A percentile compares a stretch with the other conserved stretches of the same genome.
These are phyloP conservation scores for Pleurotus citrinopileatus DNA, from an alignment of 768 basidiomycete species.

Conservation along the genomic window DNA sequence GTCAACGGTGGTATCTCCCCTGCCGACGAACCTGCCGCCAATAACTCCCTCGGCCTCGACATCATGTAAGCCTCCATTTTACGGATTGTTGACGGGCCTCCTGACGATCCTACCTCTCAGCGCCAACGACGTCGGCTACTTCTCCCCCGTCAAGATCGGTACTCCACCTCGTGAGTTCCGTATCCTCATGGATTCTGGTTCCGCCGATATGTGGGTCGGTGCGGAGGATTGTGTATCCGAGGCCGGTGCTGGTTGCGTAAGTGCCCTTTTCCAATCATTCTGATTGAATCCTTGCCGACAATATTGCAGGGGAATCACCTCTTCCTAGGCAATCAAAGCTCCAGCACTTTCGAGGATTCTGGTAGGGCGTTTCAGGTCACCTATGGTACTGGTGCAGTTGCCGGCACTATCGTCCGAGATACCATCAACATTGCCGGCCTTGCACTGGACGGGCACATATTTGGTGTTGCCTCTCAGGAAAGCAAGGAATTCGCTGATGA, in stretches of 20 bases:
- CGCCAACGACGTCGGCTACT: constrained; percentile 46
- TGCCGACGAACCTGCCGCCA: constrained; percentile 33
- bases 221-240: constrained; percentile 48
- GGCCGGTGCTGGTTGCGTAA: constrained; percentile 33
- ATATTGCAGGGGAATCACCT: constrained; percentile 30
- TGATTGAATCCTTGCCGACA: not conserved
- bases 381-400: constrained; percentile 70
- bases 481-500: constrained; percentile 55
- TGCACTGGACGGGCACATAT: constrained; percentile 51
- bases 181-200: constrained; percentile 70
- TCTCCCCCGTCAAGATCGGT: constrained; percentile 62
- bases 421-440: constrained; percentile 64
- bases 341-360: constrained; percentile 59
- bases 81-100: not conserved
- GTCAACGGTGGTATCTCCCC: constrained; percentile 1
- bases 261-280: constrained; percentile 7
- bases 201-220: constrained; percentile 68
- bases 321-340: constrained; percentile 60
- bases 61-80: constrained; percentile 53
- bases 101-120: constrained; percentile 17
- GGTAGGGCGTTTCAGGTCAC: constrained; percentile 52
- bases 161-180: constrained; percentile 58
- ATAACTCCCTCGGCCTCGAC: constrained; percentile 61
- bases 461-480: constrained; percentile 65
- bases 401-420: constrained; percentile 63